phyloP scores from a whole-genome alignment of 169 alveolate genomes.

The Theileria luwenshuni region DNA sequence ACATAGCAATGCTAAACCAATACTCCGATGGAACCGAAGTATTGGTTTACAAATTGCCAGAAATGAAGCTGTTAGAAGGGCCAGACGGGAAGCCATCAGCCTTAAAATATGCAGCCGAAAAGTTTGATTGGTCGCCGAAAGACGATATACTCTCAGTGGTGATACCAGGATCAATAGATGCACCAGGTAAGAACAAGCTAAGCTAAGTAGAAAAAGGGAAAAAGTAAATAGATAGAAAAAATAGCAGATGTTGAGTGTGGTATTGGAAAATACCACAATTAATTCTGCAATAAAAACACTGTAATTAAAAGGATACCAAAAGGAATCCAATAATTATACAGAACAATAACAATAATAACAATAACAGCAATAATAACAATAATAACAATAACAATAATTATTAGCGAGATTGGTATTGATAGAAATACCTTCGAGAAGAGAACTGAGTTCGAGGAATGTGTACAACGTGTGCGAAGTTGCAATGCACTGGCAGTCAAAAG shows the following conservation, averaged over 20 bases:
- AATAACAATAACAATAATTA: background rate
- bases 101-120: slow-evolving; percentile 80
- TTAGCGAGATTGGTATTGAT: slow-evolving; percentile 78
- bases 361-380: slow-evolving; percentile 29
- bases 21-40: slow-evolving; percentile 68
- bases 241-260: slow-evolving; percentile 13
- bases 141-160: slow-evolving; percentile 85
- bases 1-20: slow-evolving; percentile 79
- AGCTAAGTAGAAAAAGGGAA: too few species aligned
- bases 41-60: slow-evolving; percentile 77
- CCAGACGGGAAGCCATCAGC: slow-evolving; percentile 81
- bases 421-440: slow-evolving; percentile 85
- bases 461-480: slow-evolving; percentile 84
- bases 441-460: slow-evolving; percentile 85
- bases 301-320: background rate
- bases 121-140: slow-evolving; percentile 90
- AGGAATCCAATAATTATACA: background rate
- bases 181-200: slow-evolving; percentile 89
- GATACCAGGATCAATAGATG: slow-evolving; percentile 84
- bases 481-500: slow-evolving; percentile 89
- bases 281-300: slow-evolving; percentile 7
- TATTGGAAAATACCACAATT: slow-evolving; percentile 7
- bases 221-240: too few species aligned
- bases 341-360: slow-evolving; percentile 23
- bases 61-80: slow-evolving; percentile 77